Conservation (phyloP, 352 stramenopile genomes). For the Pythium guiyangense region DNA sequence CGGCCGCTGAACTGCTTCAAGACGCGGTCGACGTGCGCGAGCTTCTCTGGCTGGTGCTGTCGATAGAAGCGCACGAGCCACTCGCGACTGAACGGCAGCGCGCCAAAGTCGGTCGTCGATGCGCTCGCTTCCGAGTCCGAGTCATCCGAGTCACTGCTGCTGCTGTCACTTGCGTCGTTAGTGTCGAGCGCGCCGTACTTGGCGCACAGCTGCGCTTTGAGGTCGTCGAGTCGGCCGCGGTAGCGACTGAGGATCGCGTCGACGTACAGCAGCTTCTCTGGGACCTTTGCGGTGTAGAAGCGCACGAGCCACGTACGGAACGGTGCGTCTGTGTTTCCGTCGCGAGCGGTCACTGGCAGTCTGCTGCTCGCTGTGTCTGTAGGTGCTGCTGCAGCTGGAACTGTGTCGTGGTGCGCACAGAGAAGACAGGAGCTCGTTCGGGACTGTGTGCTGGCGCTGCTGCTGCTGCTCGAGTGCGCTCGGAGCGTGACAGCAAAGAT, state of each 20-base stretch:
- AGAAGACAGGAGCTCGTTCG: slow-evolving; percentile 5
- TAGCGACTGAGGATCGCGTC: slow-evolving; percentile 57
- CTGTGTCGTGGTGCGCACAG: slow-evolving; percentile 1
- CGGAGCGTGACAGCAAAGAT: slow-evolving; percentile 25
- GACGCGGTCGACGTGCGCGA: slow-evolving; percentile 38
- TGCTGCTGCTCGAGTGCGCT: not conserved
- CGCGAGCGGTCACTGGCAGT: too few species aligned
- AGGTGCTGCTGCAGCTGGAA: not conserved
- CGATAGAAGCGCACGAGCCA: slow-evolving; percentile 61
- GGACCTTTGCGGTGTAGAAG: slow-evolving; percentile 46
- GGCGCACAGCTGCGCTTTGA: slow-evolving; percentile 39
- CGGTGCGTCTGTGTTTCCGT: slow-evolving; percentile 23
- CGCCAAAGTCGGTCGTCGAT: slow-evolving; percentile 15
- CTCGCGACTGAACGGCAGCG: slow-evolving; percentile 25
- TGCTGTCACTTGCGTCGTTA: not conserved
- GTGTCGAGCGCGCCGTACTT: slow-evolving; percentile 35
- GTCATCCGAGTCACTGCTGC: slow-evolving; percentile 9
- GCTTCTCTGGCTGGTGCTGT: slow-evolving; percentile 45
- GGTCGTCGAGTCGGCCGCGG: slow-evolving; percentile 42
- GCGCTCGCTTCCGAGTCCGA: too few species aligned
- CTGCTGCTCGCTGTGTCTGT: not conserved
- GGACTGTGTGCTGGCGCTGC: too few species aligned
- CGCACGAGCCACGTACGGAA: slow-evolving; percentile 37
- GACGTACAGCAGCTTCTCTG: slow-evolving; percentile 45
- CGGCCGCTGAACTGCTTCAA: slow-evolving; percentile 56